Base-by-base conservation (phyloP, 2,329 filamentous ascomycete species). In the Plectosphaerella cucumerina region DNA sequence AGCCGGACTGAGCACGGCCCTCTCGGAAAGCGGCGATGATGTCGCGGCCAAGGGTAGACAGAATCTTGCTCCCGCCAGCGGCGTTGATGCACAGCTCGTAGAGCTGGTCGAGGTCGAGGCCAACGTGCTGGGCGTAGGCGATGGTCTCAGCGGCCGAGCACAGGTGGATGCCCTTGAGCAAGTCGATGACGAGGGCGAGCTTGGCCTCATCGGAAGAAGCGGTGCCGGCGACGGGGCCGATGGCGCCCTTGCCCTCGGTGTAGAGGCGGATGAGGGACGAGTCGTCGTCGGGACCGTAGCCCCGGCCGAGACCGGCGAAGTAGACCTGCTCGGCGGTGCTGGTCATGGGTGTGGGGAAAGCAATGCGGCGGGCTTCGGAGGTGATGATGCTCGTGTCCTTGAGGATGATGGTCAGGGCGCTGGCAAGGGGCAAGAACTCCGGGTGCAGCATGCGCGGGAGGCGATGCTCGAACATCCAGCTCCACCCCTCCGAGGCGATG, bases 311-410 rank as follows among this genome's bases (percentile, higher is more conserved):
- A 14, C 76, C 82, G 23, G 79, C 67, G 50, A 86, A 76, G 61
- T 86, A 87, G 23, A 80, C 74, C 63, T 87, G 83, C 66, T 89
- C 85, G 11, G 85, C 84, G 0, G 76, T 73, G 35, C 76, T 77
- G 50, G 78, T 80, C 61, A 89, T 77, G 0, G 82, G 82, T 1
- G 77, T 77, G 0, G 82, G 76, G 62, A 86, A 87, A 23, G 72
- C 70, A 49, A 72, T 67, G 41, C 79, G 70, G 18, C 83, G 72
- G 1, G 84, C 83, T 52, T 82, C 83, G 22, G 81, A 78, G 2
- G 85, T 88, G 62, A 89, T 86, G 65, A 64, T 63, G 8, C 63
- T 63, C 6, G 71, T 53, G 41, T 70, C 68, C 44, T 63, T 65
- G 50, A 71, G 60, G 23, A 68, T 64, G 41, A 70, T 65, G 20